Percentiles rank a stretch among this genome's conserved stretches.
These are phyloP conservation scores for Trichoderma sp. DNA, from an alignment of 2,329 filamentous ascomycete species.

Conservation along the genomic window DNA sequence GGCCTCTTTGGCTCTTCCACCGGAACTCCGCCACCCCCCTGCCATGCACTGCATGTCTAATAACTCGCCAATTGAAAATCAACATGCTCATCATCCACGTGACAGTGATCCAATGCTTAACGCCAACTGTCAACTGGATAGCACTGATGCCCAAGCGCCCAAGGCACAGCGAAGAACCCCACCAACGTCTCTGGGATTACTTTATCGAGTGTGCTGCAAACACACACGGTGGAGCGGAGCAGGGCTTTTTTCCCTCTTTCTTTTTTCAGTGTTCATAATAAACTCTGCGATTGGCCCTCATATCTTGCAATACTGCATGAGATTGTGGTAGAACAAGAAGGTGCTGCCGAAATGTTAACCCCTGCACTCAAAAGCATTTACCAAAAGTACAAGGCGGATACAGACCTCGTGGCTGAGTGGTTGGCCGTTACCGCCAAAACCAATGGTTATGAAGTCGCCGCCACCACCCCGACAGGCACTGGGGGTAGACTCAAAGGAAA, in stretches of 20 bases:
- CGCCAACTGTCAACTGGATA: neutral
- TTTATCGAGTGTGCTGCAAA: neutral
- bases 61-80: neutral
- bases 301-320: neutral
- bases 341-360: neutral
- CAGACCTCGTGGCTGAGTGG: neutral
- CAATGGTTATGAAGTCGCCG: neutral
- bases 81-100: neutral
- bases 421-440: neutral
- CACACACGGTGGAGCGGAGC: neutral
- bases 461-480: neutral
- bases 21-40: neutral
- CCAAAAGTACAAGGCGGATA: neutral
- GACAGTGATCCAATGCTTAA: neutral
- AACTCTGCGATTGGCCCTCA: neutral
- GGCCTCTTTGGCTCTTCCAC: neutral
- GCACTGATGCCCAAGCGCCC: neutral
- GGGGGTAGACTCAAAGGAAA: neutral
- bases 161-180: neutral
- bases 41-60: neutral
- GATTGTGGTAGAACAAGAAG: neutral
- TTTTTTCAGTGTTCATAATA: neutral
- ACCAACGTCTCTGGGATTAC: neutral
- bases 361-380: neutral
- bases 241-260: neutral